Evolutionary conservation across 108 stramenopile species (phyloP), one percentile per base, ranked within the genome.

Genomic region (Fragilariopsis cylindrus): DNA sequence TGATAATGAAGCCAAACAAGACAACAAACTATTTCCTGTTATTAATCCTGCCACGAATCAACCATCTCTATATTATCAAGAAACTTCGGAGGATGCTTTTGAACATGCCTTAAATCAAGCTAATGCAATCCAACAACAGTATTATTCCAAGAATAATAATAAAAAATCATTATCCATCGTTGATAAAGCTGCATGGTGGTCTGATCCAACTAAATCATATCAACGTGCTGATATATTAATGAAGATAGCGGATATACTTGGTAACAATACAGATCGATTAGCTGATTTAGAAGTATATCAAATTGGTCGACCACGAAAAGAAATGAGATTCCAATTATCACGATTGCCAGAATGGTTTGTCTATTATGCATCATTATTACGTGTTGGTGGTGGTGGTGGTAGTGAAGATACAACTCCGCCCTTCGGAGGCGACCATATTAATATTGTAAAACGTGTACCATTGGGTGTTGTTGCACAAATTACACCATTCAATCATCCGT

Each of bases 401-500:
- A 53, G 70, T 43, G 76, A 81, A 55, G 83, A 68, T 40, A 57
- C 56, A 0, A 66, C 46, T 46, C 58, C 66, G 46, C 68, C 68
- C 11, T 78, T 85, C 41, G 77, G 69, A 3, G 60, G 57, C 0
- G 82, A 70, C n/a, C 60, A 82, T 57, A 39, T 76, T 1, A 60
- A 64, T 40, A 57, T 56, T n/a, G 69, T 70, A 19, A 48, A 41
- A 53, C 71, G 81, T 41, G 85, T 92, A 78, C 92, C 96, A 30
- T 44, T 96, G 16, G 96, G 96, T 3, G 87, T 95, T n/a, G 75
- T 88, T 6, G 89, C 78, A 19, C 83, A 82, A 8, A 87, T 96
- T 71, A 82, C 85, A 6, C 92, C 96, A n/a, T 97, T 91, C 90
- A 97, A 97, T 79, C 95, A 89, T 69, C 94, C 96, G 5, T 73